These are phyloP conservation scores for Candida orba DNA, from an alignment of 805 yeast genomes.

Conservation along the genomic window DNA sequence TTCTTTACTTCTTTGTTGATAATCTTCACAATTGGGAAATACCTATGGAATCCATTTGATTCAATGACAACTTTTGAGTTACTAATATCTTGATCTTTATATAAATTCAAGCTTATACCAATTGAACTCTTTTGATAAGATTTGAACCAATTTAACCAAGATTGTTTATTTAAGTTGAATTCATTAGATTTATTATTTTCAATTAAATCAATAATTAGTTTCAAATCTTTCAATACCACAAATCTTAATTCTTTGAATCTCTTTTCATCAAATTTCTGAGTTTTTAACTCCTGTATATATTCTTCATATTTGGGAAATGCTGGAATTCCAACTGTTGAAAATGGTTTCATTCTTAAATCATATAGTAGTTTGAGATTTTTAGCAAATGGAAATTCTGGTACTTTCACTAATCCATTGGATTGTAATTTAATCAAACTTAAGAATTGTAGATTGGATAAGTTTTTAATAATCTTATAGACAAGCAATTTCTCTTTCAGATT, in stretches of 20 bases:
- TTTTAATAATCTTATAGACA: conserved; percentile 22
- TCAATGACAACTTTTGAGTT: conserved; percentile 21
- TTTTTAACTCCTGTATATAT: conserved; percentile 9
- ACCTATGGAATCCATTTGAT: conserved; percentile 34
- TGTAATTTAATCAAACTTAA: conserved; percentile 26
- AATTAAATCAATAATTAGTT: not conserved
- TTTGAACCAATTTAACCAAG: conserved; percentile 26
- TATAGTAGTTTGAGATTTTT: conserved; percentile 30
- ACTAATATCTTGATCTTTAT: conserved; percentile 3
- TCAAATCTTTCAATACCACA: not conserved
- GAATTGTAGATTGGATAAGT: conserved; percentile 27
- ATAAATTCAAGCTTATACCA: conserved; percentile 17
- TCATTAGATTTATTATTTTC: not conserved
- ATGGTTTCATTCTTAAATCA: conserved; percentile 67
- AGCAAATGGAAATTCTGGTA: conserved; percentile 22
- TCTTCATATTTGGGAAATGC: conserved; percentile 36
- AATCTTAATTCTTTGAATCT: conserved; percentile 1
- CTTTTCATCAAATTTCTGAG: not conserved
- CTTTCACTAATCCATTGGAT: conserved; percentile 20
- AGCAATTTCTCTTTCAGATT: conserved; percentile 21
- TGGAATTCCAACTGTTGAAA: conserved; percentile 76
- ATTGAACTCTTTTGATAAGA: conserved; percentile 25
- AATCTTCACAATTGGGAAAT: conserved; percentile 36
- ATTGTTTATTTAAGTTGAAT: conserved; percentile 22
- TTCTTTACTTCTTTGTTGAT: conserved; percentile 5